Base-by-base conservation (phyloP, 2,329 filamentous ascomycete species). In the Fusarium armeniacum region DNA sequence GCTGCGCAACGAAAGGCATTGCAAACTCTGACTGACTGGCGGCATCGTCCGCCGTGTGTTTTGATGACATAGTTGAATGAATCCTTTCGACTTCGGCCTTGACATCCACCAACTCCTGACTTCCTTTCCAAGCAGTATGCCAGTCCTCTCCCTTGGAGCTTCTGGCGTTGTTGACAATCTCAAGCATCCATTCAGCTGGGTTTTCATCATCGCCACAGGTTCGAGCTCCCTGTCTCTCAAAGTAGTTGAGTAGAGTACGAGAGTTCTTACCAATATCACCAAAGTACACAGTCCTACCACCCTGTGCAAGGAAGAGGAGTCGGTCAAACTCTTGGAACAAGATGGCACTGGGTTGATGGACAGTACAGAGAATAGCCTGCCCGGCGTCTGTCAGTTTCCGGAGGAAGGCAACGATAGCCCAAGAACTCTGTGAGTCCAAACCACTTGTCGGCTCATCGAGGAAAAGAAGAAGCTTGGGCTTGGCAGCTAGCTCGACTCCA, bases 161-260 rank as follows among this genome's bases (percentile, higher is more conserved):
- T 5, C 65, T 70, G 1, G 79, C 79, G 11, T 79, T 77, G 58
- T 83, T 83, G 54, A 83, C 82, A 18, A 85, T 78, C 69, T 87
- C 83, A 9, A 93, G 84, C 88, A 93, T 93, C 81, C 88, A 93
- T 78, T 94, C 91, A 2, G 91, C 91, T 0, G 91, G 91, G 70
- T 93, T 93, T 64, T 91, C 90, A 1, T 88, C 84, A 3, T 84
- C 78, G 11, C 82, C 83, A 61, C 91, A 91, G 46, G 81, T 78
- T 5, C 86, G 82, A 2, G 87, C 89, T 6, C 91, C 91, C 58
- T 91, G 86, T 13, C 78, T 73, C 74, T 90, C 87, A 62, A 94
- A 94, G 77, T 91, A 91, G 41, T 82, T 80, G 2, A 88, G 82
- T 51, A 92, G 77, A 0, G 81, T 87, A 5, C 80, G 79, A 0